Evolutionary conservation across 129 eudicot genomes (phyloP).

Genomic region (Tanacetum coccineum): DNA sequence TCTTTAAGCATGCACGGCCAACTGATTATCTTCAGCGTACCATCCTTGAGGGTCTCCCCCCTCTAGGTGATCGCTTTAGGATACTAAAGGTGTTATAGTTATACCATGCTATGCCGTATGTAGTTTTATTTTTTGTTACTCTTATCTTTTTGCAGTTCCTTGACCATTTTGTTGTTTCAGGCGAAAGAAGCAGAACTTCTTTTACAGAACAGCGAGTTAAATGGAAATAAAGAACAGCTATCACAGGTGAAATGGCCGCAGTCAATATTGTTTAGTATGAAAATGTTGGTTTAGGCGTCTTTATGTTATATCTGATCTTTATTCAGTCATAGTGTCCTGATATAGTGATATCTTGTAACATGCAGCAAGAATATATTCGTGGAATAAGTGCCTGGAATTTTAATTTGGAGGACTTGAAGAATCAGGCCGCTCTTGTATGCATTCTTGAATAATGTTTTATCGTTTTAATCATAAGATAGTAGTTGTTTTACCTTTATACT

Average conservation of each 20-base stretch:
- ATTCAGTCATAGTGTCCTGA: slow-evolving; percentile 15
- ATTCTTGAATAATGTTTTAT: slow-evolving; percentile 10
- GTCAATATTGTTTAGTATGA: slow-evolving; percentile 4
- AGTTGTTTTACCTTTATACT: slow-evolving; percentile 8
- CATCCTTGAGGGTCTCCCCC: slow-evolving; percentile 70
- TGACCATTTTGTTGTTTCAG: slow-evolving; percentile 40
- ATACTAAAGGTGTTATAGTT: slow-evolving; percentile 62
- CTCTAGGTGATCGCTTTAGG: slow-evolving; percentile 88
- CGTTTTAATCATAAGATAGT: slow-evolving; percentile 4
- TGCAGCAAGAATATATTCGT: slow-evolving; percentile 97
- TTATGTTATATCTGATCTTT: background rate
- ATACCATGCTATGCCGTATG: slow-evolving; percentile 3
- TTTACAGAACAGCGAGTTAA: slow-evolving; percentile 64
- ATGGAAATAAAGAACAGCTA: slow-evolving; percentile 85
- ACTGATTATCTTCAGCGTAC: slow-evolving; percentile 61
- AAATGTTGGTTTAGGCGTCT: background rate
- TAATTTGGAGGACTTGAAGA: slow-evolving; percentile 94
- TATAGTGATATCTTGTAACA: slow-evolving; percentile 6
- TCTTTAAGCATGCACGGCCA: slow-evolving; percentile 75
- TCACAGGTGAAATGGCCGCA: slow-evolving; percentile 67
- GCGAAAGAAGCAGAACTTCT: slow-evolving; percentile 92
- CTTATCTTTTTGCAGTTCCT: slow-evolving; percentile 4
- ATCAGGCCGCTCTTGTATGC: slow-evolving; percentile 91
- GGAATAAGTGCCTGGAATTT: slow-evolving; percentile 99
- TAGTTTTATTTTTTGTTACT: background rate